These are phyloP conservation scores for Lipomyces mesembrius DNA, from an alignment of 805 yeast species.

Conservation along the genomic window DNA sequence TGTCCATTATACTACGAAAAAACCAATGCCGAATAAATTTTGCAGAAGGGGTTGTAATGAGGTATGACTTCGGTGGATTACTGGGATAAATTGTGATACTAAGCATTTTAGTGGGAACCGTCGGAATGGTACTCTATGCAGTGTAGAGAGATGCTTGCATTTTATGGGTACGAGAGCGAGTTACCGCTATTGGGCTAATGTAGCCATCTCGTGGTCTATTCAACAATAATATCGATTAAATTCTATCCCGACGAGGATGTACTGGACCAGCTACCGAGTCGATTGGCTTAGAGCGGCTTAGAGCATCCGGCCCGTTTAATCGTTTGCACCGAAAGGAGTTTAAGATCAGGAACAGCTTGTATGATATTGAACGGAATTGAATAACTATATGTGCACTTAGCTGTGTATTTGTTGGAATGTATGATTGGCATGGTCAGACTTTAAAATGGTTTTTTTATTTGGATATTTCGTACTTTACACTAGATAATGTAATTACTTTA, in stretches of 20 bases:
- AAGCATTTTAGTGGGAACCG: constrained; percentile 33
- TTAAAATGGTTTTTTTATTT: neutral
- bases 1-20: constrained; percentile 39
- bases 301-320: neutral
- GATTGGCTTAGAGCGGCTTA: neutral
- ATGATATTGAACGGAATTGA: neutral
- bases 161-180: constrained; percentile 36
- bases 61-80: constrained; percentile 15
- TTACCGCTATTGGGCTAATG: constrained; percentile 37
- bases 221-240: neutral
- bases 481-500: neutral
- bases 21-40: constrained; percentile 35
- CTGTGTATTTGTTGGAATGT: neutral
- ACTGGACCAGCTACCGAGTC: neutral
- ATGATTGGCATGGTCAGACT: neutral
- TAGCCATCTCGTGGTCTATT: neutral
- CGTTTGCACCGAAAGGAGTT: neutral
- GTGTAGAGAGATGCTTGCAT: constrained; percentile 39
- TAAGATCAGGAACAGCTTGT: neutral
- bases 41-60: constrained; percentile 35
- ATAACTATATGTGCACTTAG: neutral
- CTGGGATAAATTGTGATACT: neutral
- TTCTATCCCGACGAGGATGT: no score
- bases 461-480: neutral
- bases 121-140: constrained; percentile 39